Evolutionary conservation across 1,284 basidiomycete species (phyloP).

Genomic region (Sanguinoderma infundibulare): DNA sequence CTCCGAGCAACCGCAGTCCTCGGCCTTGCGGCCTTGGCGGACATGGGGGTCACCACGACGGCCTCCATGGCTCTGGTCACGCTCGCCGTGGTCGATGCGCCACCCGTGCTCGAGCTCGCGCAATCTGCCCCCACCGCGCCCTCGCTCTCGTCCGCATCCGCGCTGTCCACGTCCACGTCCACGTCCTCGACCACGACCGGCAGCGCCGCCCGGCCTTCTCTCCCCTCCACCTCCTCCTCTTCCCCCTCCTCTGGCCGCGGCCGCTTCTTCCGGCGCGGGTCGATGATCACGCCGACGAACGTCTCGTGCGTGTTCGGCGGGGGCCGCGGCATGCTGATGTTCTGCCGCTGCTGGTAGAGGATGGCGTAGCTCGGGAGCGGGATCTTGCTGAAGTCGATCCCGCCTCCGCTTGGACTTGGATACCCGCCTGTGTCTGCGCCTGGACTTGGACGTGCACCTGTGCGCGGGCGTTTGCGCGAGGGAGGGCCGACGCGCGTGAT

Average conservation of each 20-base stretch:
- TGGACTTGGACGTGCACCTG: background rate
- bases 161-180: background rate
- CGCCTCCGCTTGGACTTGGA: background rate
- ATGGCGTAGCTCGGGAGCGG: conserved; percentile 22
- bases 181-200: background rate
- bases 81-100: background rate
- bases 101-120: background rate
- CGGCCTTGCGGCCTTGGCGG: conserved; percentile 2
- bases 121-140: background rate
- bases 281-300: conserved; percentile 19
- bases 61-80: conserved; percentile 5
- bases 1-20: background rate
- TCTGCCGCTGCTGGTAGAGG: conserved; percentile 15
- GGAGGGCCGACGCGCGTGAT: background rate
- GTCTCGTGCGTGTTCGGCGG: background rate
- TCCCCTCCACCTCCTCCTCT: background rate
- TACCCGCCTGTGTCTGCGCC: background rate
- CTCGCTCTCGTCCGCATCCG: background rate
- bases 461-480: background rate
- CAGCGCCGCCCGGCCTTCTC: background rate
- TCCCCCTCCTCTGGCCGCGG: background rate
- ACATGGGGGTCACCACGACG: conserved; percentile 7
- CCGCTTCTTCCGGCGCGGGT: background rate
- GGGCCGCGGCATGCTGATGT: conserved; percentile 9
- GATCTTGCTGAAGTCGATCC: background rate